These are phyloP conservation scores for Lathyrus aphaca DNA, from an alignment of 306 rosid genomes.

Conservation along the genomic window DNA sequence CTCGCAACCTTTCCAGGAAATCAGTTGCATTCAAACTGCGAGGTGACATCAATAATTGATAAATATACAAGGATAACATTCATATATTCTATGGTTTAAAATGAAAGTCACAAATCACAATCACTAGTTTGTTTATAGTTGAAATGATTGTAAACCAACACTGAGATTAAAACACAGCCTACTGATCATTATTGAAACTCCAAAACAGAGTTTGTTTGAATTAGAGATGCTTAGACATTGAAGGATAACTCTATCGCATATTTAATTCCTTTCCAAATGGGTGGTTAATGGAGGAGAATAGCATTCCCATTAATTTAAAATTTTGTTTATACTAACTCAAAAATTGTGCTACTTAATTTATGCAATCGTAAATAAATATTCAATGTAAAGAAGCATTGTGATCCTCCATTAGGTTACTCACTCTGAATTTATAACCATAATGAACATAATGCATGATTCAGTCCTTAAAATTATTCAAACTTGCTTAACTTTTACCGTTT, in stretches of 20 bases:
- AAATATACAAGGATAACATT: conserved; percentile 32
- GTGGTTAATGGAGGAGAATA: background rate
- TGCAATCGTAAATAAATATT: background rate
- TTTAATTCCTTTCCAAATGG: background rate
- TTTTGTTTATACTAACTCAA: background rate
- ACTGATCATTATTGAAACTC: conserved; percentile 1
- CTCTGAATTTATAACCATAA: background rate
- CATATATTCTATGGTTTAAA: conserved; percentile 1
- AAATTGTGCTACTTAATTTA: conserved; percentile 16
- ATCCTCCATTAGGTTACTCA: conserved; percentile 12
- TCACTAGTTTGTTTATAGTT: background rate
- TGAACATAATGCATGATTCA: conserved; percentile 16
- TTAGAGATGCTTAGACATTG: conserved; percentile 17
- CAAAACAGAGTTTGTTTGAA: conserved; percentile 12
- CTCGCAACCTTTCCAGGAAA: conserved; percentile 81
- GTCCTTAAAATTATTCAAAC: conserved; percentile 6
- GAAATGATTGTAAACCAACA: conserved; percentile 19
- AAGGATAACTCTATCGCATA: conserved; percentile 8
- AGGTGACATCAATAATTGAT: conserved; percentile 33
- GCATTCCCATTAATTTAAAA: conserved; percentile 2
- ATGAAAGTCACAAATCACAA: background rate
- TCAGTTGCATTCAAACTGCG: conserved; percentile 86
- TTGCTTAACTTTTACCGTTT: background rate
- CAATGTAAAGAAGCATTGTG: conserved; percentile 20
- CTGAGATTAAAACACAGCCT: conserved; percentile 9